Evolutionary conservation across 371 early-diverging fungal species (phyloP), one percentile per base, ranked within the genome.

Genomic region (Nematocida ausubeli): DNA sequence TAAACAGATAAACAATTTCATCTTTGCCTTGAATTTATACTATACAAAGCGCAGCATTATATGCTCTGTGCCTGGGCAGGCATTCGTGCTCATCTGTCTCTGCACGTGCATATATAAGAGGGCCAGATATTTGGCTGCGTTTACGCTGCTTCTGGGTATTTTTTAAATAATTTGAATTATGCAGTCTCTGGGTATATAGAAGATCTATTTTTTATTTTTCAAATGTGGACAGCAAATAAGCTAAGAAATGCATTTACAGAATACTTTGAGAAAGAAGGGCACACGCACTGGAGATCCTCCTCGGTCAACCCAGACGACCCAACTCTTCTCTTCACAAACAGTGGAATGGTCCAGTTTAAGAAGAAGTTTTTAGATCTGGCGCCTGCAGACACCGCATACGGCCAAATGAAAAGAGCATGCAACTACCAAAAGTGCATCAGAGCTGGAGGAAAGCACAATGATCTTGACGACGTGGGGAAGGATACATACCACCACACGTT

Each of bases 401-500:
- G 91, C 72, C 91, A 91, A 81, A 87, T 95, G 69, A 91, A 89
- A 73, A 89, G 95, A 80, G 98, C 95, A 30, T 90, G 90, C 84
- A 95, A 95, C 88, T 90, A 91, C 51, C 96, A 97, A 88, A 95
- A 95, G 88, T 97, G 98, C 88, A 95, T 97, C 80, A 90, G 95
- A 62, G 84, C 82, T 56, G 82, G 98, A 84, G 99, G 99, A 64
- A 99, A 99, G 88, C 99, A 99, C 87, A 99, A 99, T 85, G 99
- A 99, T 87, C 89, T 99, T 70, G 99, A 99, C 69, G 99, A 99
- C 87, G 99, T 99, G 26, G 99, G 99, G 70, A 95, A 92, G 85
- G 99, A 99, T 84, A 93, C 92, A 5, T 99, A 99, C 85, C 99
- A 99, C 87, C 99, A 99, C 86, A 99, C 99, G 44, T 99, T 94